A percentile compares a stretch with the other conserved stretches of the same genome.
These are phyloP conservation scores for Globisporangium nagaii DNA, from an alignment of 352 stramenopile genomes.

Conservation along the genomic window DNA sequence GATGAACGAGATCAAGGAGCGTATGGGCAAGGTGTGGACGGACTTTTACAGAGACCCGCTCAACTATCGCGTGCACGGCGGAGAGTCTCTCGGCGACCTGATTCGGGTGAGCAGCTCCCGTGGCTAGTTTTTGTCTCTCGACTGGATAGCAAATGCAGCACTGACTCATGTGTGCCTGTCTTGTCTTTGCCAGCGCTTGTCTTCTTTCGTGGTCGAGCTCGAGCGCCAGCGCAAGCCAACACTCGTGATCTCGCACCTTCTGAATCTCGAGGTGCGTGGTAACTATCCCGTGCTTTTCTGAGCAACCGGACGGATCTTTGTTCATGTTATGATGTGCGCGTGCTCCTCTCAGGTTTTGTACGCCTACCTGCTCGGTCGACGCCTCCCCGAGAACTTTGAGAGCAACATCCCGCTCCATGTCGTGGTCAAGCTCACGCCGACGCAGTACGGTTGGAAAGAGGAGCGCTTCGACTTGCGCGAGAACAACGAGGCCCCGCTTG, in stretches of 20 bases:
- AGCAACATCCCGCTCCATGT: conserved; percentile 36
- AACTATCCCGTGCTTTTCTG: background rate
- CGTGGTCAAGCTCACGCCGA: conserved; percentile 41
- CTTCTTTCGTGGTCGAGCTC: conserved; percentile 42
- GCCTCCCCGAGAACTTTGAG: conserved; percentile 21
- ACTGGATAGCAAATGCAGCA: background rate
- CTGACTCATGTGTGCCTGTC: background rate
- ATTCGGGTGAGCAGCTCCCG: conserved; percentile 37
- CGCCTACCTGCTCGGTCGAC: conserved; percentile 30
- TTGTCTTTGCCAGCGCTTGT: conserved; percentile 22
- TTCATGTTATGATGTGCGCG: background rate
- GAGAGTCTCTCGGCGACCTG: conserved; percentile 40
- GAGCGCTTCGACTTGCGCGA: conserved; percentile 34
- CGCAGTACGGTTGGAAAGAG: conserved; percentile 41
- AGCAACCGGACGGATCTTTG: background rate
- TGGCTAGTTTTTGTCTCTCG: too few relatives aligned
- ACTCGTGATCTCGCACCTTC: conserved; percentile 32
- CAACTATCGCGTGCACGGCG: conserved; percentile 41
- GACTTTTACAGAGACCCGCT: conserved; percentile 42
- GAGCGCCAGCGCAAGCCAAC: conserved; percentile 36
- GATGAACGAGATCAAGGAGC: conserved; percentile 27
- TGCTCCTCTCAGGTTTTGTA: conserved; percentile 20
- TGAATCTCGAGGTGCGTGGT: conserved; percentile 31
- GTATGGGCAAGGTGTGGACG: conserved; percentile 24
- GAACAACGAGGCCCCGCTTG: background rate